Base-by-base conservation (phyloP, 2,329 filamentous ascomycete genomes). In the Tolypocladium tropicale region DNA sequence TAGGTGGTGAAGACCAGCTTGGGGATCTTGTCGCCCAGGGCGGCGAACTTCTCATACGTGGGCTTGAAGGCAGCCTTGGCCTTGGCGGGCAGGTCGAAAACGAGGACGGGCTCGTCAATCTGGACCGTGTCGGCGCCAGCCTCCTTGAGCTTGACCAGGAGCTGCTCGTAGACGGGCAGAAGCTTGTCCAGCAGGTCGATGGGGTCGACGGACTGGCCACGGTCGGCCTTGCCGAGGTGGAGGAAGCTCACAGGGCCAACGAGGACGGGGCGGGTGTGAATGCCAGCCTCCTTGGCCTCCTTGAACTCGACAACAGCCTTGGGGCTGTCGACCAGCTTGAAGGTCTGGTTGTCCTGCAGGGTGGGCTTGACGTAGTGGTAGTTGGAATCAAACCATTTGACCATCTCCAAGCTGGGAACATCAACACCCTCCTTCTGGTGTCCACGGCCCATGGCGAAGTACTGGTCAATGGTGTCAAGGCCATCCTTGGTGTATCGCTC, bases 351-450 rank as follows among this genome's bases (percentile, higher is more conserved):
- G 79, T 96, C 87, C 78, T 96, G 91, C 65, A 99, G 85, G 61
- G 94, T 96, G 63, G 94, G 94, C 86, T 97, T 97, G 79, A 97
- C 94, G 77, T 99, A 99, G 84, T 97, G 94, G 87, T 99, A 99
- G 88, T 99, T 99, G 64, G 91, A 96, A 83, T 99, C 94, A 74
- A 99, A 99, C 94, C 94, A 99, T 84, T 99, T 99, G 69, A 99
- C 94, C 94, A 99, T 99, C 84, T 99, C 94, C 77, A 96, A 80
- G 70, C 82, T 84, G 67, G 93, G 90, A 64, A 97, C 94, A 76
- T 99, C 94, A 67, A 97, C 82, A 75, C 89, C 84, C 71, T 86
- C 84, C 85, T 90, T 95, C 80, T 99, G 94, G 79, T 95, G 92
- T 72, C 94, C 94, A 86, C 94, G 90, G 71, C 94, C 94, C 90